Percentiles rank a stretch among this genome's conserved stretches.
Conservation (phyloP, 331 rosid genomes). For the Rosa hybrid region DNA sequence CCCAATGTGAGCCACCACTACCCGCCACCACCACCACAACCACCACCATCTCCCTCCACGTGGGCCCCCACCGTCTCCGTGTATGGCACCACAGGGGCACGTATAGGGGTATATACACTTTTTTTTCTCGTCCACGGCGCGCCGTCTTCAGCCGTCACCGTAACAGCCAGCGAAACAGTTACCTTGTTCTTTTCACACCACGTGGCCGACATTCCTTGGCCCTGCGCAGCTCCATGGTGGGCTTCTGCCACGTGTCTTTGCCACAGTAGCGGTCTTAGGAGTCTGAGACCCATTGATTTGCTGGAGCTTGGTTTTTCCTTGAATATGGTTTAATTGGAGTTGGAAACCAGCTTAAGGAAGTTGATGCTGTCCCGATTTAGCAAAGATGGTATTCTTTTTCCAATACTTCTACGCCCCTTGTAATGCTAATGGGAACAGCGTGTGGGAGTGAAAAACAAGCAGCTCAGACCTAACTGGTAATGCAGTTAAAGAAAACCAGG, state of each 20-base stretch:
- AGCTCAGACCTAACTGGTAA: slow-evolving; percentile 17
- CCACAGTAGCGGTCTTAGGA: too few species aligned
- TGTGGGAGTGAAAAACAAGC: slow-evolving; percentile 29
- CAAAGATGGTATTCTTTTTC: neutral
- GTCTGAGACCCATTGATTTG: slow-evolving; percentile 13
- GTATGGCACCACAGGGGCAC: slow-evolving; percentile 14
- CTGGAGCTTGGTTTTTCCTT: slow-evolving; percentile 22
- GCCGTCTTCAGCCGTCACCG: slow-evolving; percentile 31
- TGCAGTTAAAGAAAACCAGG: slow-evolving; percentile 28
- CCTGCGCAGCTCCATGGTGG: neutral
- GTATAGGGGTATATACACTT: neutral
- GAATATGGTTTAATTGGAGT: slow-evolving; percentile 14
- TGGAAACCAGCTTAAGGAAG: slow-evolving; percentile 16
- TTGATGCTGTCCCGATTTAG: neutral
- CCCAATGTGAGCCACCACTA: slow-evolving; percentile 9
- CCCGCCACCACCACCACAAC: neutral
- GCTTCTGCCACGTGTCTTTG: slow-evolving; percentile 24
- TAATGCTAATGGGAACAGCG: neutral
- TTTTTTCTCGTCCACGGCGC: neutral
- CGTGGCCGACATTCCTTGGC: slow-evolving; percentile 30
- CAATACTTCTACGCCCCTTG: slow-evolving; percentile 37
- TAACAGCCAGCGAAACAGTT: neutral
- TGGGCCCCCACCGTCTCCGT: slow-evolving; percentile 14
- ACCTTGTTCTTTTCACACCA: neutral
- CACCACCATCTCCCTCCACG: slow-evolving; percentile 5